These are phyloP conservation scores for Sporothrix pseudoabietina DNA, from an alignment of 2,329 filamentous ascomycete genomes.

Conservation along the genomic window DNA sequence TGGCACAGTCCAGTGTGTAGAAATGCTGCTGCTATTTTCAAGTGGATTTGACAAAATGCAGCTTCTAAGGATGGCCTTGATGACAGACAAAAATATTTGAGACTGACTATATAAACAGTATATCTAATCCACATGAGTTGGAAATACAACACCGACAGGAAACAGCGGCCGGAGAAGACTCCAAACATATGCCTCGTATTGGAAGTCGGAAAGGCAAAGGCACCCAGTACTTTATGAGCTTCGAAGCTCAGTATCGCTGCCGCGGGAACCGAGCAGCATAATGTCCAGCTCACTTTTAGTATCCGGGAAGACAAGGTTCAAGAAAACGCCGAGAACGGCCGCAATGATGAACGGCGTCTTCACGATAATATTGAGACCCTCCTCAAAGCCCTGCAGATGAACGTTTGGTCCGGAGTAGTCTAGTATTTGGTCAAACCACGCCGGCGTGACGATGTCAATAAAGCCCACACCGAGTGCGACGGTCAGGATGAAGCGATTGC, in stretches of 20 bases:
- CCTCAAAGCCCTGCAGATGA: background rate
- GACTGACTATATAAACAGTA: constrained; percentile 5
- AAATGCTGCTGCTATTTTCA: constrained; percentile 14
- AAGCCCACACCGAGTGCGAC: background rate
- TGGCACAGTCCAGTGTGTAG: constrained; percentile 13
- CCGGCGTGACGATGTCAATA: background rate
- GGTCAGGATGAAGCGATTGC: constrained; percentile 5
- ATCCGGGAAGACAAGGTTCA: constrained; percentile 47
- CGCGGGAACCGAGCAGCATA: constrained; percentile 23
- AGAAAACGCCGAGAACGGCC: constrained; percentile 47
- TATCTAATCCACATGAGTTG: constrained; percentile 16
- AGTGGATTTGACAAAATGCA: constrained; percentile 12
- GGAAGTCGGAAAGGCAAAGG: constrained; percentile 12
- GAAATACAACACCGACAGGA: constrained; percentile 15
- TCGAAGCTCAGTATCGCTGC: constrained; percentile 8
- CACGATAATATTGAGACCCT: constrained; percentile 32
- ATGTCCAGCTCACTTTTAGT: constrained; percentile 33
- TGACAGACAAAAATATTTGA: constrained; percentile 8
- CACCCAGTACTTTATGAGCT: constrained; percentile 14
- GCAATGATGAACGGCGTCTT: constrained; percentile 49
- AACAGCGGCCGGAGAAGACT: constrained; percentile 6
- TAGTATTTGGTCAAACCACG: background rate
- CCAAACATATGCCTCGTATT: constrained; percentile 5
- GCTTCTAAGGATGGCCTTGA: constrained; percentile 9
- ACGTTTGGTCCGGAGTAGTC: background rate